Percentiles rank a stretch among this genome's conserved stretches.
Evolutionary conservation across 108 stramenopile species (phyloP).

Genomic region (Epithemia pelagica): DNA sequence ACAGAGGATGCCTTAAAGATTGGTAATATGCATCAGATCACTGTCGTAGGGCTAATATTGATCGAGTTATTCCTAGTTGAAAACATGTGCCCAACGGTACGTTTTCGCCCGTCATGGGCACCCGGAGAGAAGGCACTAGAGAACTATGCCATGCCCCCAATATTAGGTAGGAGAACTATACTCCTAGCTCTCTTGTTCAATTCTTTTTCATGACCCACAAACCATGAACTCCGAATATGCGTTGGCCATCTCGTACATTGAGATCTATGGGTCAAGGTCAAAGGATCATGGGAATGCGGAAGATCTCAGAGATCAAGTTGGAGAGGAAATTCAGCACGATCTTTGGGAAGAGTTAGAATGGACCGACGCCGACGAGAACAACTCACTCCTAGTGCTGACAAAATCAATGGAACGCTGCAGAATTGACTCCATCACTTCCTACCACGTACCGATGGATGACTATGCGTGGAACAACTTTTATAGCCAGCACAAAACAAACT

Average conservation of each 20-base stretch:
- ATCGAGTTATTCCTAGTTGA: too few relatives aligned
- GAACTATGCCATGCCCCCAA: too few relatives aligned
- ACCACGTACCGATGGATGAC: slow-evolving; percentile 20
- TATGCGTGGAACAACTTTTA: slow-evolving; percentile 80
- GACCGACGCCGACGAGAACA: background rate
- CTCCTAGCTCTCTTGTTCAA: too few relatives aligned
- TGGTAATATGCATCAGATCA: too few relatives aligned
- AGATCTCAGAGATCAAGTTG: slow-evolving; percentile 26
- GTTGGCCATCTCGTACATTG: background rate
- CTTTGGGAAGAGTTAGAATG: slow-evolving; percentile 9
- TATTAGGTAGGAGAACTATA: too few relatives aligned
- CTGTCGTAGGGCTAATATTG: too few relatives aligned
- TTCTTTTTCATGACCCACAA: too few relatives aligned
- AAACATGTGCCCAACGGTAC: too few relatives aligned
- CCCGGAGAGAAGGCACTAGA: too few relatives aligned
- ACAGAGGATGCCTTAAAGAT: too few relatives aligned
- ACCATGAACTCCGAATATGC: background rate
- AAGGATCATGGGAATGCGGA: slow-evolving; percentile 11
- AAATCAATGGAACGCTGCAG: slow-evolving; percentile 1
- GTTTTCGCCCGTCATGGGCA: too few relatives aligned
- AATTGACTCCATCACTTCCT: slow-evolving; percentile 5
- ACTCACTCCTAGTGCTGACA: background rate
- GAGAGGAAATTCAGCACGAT: slow-evolving; percentile 1
- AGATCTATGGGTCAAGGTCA: background rate
- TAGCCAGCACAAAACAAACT: slow-evolving; percentile 47